Base-by-base conservation (phyloP, 164 flowering plant species). In the Amborella trichopoda region DNA sequence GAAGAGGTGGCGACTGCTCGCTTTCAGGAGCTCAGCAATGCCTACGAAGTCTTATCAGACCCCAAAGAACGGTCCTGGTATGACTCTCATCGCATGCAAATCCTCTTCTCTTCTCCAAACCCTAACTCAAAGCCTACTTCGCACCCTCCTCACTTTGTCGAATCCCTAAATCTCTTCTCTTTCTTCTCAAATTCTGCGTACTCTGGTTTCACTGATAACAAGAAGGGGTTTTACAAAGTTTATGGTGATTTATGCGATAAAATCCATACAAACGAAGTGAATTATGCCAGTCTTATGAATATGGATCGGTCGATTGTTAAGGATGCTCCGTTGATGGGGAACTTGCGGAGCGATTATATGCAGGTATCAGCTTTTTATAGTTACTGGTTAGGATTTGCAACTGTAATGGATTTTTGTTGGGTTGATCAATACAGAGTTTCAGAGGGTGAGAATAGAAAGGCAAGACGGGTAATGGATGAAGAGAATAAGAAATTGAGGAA, bases 41-140 rank as follows among this genome's bases (percentile, higher is more conserved):
- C 98, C 25, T 91, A 91, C 75, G 93, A 91, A 49, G 83, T 91
- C 43, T 81, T 87, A 34, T 87, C 98, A 32, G 93, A 91, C 51
- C 72, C 90, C 3, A 71, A 70, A 13, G 98, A 91, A 44, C 94
- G 98, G 23, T 56, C 90, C 26, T 87, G 93, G 93, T 91, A 87
- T 59, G 98, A 87, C 54, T 87, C 98, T 24, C 96, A 87, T 56
- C 96, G 98, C 1, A 77, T 88, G 32, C 87, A 91, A 37, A 87
- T 91, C 58, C 88, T 91, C 42, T 10, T 14, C 23, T 4, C 59
- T 16, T 9, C 26, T 3, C 6, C 17, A 6, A 16, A 6, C 18
- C 18, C 8, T 17, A 16, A 19, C 6, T 11, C 46, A 2, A 17
- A 44, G 28, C 40, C 38, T 10, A 25, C 53, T 6, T 37, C 53